These are phyloP conservation scores for Boletus bicolor DNA, from an alignment of 768 basidiomycete genomes.

Conservation along the genomic window DNA sequence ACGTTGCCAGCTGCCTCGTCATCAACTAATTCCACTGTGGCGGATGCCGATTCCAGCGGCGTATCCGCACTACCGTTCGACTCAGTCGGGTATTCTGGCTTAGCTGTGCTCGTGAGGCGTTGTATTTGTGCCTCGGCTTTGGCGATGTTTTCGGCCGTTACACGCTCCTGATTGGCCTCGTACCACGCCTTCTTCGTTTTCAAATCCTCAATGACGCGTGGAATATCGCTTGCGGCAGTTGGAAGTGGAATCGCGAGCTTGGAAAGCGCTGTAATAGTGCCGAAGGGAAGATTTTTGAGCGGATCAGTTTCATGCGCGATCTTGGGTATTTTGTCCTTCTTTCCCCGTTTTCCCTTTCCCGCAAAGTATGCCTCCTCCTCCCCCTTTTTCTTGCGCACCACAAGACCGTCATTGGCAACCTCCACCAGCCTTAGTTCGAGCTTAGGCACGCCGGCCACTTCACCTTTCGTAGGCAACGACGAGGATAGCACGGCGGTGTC, in stretches of 20 bases:
- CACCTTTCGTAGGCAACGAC: slow-evolving; percentile 37
- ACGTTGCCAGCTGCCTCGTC: slow-evolving; percentile 42
- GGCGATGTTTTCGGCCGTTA: slow-evolving; percentile 74
- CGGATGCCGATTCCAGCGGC: slow-evolving; percentile 45
- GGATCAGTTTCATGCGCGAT: slow-evolving; percentile 35
- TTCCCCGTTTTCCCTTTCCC: slow-evolving; percentile 64
- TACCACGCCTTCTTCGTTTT: slow-evolving; percentile 95
- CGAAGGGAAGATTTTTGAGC: slow-evolving; percentile 66
- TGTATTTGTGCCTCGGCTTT: slow-evolving; percentile 77
- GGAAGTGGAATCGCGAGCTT: slow-evolving; percentile 90
- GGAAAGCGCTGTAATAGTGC: slow-evolving; percentile 86
- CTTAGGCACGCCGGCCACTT: slow-evolving; percentile 67
- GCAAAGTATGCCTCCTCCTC: slow-evolving; percentile 80
- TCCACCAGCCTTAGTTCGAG: slow-evolving; percentile 87
- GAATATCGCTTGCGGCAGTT: slow-evolving; percentile 66
- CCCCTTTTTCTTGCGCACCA: slow-evolving; percentile 89
- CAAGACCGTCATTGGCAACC: slow-evolving; percentile 56
- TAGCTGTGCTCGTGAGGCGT: slow-evolving; percentile 47
- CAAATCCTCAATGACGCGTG: slow-evolving; percentile 84
- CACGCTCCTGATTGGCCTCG: slow-evolving; percentile 83
- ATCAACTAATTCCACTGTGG: slow-evolving; percentile 32
- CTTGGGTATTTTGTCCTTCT: slow-evolving; percentile 49
- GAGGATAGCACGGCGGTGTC: slow-evolving; percentile 43
- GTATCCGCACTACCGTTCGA: slow-evolving; percentile 40
- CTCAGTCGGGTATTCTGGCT: slow-evolving; percentile 33